Base-by-base conservation (phyloP, 495 filamentous ascomycete species). In the Penicillium verhagenii region DNA sequence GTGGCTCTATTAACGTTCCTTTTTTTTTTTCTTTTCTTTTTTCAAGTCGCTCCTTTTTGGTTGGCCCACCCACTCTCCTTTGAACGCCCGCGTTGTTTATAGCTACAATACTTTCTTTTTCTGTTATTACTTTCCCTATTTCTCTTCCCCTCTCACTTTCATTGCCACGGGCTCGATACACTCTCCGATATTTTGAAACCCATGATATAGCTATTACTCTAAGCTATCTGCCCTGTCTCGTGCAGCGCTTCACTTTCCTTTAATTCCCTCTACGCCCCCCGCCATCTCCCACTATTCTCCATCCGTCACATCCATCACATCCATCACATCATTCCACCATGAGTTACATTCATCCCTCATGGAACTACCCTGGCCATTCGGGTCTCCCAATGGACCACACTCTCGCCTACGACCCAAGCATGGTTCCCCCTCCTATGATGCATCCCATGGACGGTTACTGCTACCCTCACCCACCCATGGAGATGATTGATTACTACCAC, bases 401-500 rank as follows among this genome's bases (percentile, higher is more conserved):
- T 29, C 60, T 77, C 43, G 67, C 64, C 43, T 75, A 69, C 42
- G 74, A 76, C 39, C 71, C 71, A 13, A 48, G 65, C 37, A 73
- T 77, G 72, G 59, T 65, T 14, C 73, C 72, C 24, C 70, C 71
- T 4, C 59, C 72, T 10, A 77, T 78, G 72, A 69, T 73, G 54
- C 72, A 74, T 53, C 65, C 72, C 21, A 72, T 75, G 46, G 75
- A 78, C 40, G 72, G 70, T 24, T 78, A 77, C 52, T 60, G 75
- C 25, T 73, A 76, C 52, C 66, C 68, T 20, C 73, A 75, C 42
- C 70, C 67, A 3, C 67, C 70, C 9, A 75, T 73, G 64, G 76
- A 79, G 42, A 70, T 75, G 67, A 58, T 75, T 43, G 75, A 78
- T 59, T 79, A 72, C 61, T 77, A 77, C 48, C 70, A 72, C 57